Conservation (phyloP, 495 filamentous ascomycete genomes). For the Talaromyces nanjingensis region DNA sequence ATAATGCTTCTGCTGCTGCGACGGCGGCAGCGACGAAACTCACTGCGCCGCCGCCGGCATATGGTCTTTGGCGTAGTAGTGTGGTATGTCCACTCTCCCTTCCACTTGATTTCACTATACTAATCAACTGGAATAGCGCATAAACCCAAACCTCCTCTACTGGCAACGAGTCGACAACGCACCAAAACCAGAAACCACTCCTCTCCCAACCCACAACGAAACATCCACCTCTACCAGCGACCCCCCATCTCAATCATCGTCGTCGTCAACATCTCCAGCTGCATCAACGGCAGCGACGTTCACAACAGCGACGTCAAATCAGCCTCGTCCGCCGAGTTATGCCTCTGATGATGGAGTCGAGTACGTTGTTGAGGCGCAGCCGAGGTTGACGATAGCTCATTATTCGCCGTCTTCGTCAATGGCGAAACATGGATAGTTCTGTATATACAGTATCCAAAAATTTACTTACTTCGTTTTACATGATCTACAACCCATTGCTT, state of each 20-base stretch:
- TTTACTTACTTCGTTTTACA: neutral
- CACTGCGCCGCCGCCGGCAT: constrained; percentile 65
- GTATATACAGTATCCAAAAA: neutral
- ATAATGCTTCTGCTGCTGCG: neutral
- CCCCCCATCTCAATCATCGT: neutral
- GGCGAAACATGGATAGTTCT: neutral
- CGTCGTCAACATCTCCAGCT: neutral
- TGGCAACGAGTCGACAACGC: constrained; percentile 57
- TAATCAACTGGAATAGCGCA: constrained; percentile 40
- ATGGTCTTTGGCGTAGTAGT: constrained; percentile 75
- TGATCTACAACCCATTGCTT: neutral
- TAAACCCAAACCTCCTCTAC: constrained; percentile 72
- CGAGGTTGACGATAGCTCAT: constrained; percentile 28
- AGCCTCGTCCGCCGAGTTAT: constrained; percentile 59
- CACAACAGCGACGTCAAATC: constrained; percentile 12
- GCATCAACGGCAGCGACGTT: constrained; percentile 11
- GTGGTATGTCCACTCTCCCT: constrained; percentile 52
- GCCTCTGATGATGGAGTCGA: constrained; percentile 62
- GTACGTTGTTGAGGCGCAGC: constrained; percentile 58
- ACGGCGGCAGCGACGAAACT: constrained; percentile 31
- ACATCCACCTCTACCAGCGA: neutral
- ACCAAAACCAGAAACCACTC: constrained; percentile 9
- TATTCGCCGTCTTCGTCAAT: neutral
- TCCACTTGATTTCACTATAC: neutral
- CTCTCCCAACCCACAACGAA: neutral